Evolutionary conservation across 225 moss, liverwort and hornwort genomes (phyloP), one percentile per base, ranked within the genome.

Genomic region (Polytrichum commune): DNA sequence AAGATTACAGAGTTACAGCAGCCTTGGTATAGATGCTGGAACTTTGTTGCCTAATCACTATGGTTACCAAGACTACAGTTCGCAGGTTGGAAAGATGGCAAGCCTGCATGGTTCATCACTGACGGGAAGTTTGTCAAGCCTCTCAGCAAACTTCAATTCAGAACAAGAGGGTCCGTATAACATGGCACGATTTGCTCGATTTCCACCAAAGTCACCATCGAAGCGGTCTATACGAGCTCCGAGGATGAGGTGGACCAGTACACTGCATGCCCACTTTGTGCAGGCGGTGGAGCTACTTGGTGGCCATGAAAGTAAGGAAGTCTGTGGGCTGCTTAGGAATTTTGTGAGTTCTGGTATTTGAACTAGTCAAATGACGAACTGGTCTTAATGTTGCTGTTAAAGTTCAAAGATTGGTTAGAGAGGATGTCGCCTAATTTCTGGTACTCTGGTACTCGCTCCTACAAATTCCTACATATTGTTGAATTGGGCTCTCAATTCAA

Each of bases 221-320:
- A 97, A 94, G 72, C 85, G 93, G 65, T 86, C 92, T 7, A 89
- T 91, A 76, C 90, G 96, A 30, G 92, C 93, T 57, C 96, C 93
- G 1, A 76, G 96, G 73, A 97, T 97, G 96, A 81, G 89, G 56
- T 97, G 96, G 96, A 97, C 96, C n/a, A 65, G 80, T 66, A 55
- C 74, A 1, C 75, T 97, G 29, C 96, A 97, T 27, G 82, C 90
- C 5, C 90, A 81, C 78, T 97, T 97, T 30, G 93, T 94, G 1
- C 89, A 92, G 65, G 96, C 96, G 29, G 96, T 97, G 68, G 96
- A 97, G 82, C 93, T 91, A 46, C 85, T 97, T 8, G 96, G 96
- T 53, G 96, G 96, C 7, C 96, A 97, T 27, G 96, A 97, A 55
- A 80, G 96, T 97, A 76, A 87, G 83, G 22, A 46, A 46, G 46